Base-by-base conservation (phyloP, 2,329 filamentous ascomycete species). In the Periconia sp. region DNA sequence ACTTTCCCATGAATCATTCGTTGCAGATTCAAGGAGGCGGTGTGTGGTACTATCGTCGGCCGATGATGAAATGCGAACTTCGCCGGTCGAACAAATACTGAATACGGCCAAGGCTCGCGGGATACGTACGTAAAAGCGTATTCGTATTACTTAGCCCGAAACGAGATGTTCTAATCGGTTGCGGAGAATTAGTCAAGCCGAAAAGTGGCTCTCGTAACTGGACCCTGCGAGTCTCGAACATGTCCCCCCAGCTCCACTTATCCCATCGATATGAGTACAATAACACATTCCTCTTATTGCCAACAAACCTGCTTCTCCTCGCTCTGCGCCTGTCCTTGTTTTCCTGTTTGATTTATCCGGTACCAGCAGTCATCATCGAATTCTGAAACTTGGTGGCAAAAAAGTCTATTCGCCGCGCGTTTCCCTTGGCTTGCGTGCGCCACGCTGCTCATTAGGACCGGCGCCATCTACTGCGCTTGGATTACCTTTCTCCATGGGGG, bases 351-450 rank as follows among this genome's bases (percentile, higher is more conserved):
- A n/a, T 50, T 44, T 47, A 42, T 5, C 15, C 45, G 48, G 35
- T 40, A 31, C 47, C 27, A 30, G 41, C 50, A 54, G 19, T 30
- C 23, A 42, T 42, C 48, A 42, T 42, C 48, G 15, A 37, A 5
- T 11, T 27, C 23, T 52, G 49, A 53, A 45, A 33, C n/a, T 40
- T 9, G 18, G 41, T 45, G 46, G 46, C 41, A 35, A 41, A 3
- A 37, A 37, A n/a, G 14, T 11, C 11, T 11, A 37, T n/a, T 46
- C 46, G 53, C 47, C 42, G 50, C 55, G 47, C 40, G 46, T 44
- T 35, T 30, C 40, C 14, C 48, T 45, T 49, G 52, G 23, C 37
- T 45, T 55, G 52, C 55, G 46, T 55, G 49, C 49, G 55, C 51
- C 51, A 31, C 51, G 47, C 19, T 19, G 33, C 30, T 15, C 8